Evolutionary conservation across 2,329 filamentous ascomycete genomes (phyloP), one percentile per base, ranked within the genome.

Genomic region (Ophiocordyceps unilateralis): DNA sequence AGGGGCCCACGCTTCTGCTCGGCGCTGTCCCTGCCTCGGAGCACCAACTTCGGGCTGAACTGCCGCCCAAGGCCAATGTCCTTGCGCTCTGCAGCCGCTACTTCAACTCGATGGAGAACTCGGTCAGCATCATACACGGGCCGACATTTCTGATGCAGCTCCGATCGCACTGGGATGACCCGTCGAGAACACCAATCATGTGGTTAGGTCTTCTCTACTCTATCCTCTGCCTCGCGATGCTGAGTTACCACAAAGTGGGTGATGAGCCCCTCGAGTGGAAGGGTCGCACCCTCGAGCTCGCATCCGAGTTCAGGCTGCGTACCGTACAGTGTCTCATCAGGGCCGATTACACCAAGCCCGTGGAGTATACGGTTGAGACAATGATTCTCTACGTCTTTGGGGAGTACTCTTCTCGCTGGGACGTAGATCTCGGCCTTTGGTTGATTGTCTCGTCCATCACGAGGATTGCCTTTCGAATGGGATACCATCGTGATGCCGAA

Each of bases 81-180:
- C 77, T 94, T 53, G 79, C 85, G 21, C 69, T 96, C 17, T 82
- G 94, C 47, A 80, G 81, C 47, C 78, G 89, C 46, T 98, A 93
- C 57, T 95, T 96, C 67, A 89, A 89, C 57, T 89, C 83, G 0
- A 71, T 78, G 61, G 76, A 81, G 48, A 75, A 74, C 34, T 70
- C 74, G n/a, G 75, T 78, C 57, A 79, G 76, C 55, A 78, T 91
- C 49, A 74, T 91, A 41, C 85, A 93, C 54, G 79, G 79, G 0
- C 88, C 87, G 11, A 88, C 85, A 0, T 95, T 95, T 53, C 78
- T 89, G 54, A 75, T 81, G 53, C 74, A 83, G 58, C 66, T 84
- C 5, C 67, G 68, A 23, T 60, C 58, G 8, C 74, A 79, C 55
- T 89, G 83, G 83, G 65, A 78, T 52, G 76, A 81, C 51, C 83